Evolutionary conservation across 441 rosid species (phyloP), one percentile per base, ranked within the genome.

Genomic region (Theobroma grandiflorum): DNA sequence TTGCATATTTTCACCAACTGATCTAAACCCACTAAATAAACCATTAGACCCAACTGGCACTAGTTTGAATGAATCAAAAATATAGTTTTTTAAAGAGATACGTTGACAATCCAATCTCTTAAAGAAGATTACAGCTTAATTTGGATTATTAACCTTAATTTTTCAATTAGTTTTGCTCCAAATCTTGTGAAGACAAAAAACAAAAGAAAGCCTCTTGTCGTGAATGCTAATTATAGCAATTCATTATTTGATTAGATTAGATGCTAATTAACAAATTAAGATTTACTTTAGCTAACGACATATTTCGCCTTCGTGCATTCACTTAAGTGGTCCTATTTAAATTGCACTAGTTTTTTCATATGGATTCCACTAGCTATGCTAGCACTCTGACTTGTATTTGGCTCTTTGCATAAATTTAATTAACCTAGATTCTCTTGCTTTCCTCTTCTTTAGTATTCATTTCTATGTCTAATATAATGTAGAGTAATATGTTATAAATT

Each of bases 11-110:
- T 26, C 33, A 4, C 66, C 8, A 31, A 62, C 8, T 62, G 15
- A 76, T 80, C 75, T 22, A 68, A 71, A 33, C 37, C 9, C 26
- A 82, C 38, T 82, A 84, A 80, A 62, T 1, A 79, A 82, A 77
- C 18, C 22, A 55, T 76, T 82, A 82, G 86, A 79, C 86, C 80
- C 74, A 82, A 74, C 85, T 85, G 87, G 79, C 80, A 38, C 82
- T 81, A 77, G 77, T 79, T 83, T 82, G 82, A 82, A 79, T 65
- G 64, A 55, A 82, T 84, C 81, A 80, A 83, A 3, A n/a, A 67
- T 68, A 81, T 81, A 33, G 63, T 82, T 43, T 78, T 18, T 80
- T 80, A 72, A 84, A 72, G 67, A 81, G 82, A 86, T 84, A 65
- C 76, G 81, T 78, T 72, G 77, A 77, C 80, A 65, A 76, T 62